phyloP scores from a whole-genome alignment of 1,284 basidiomycete species.

The Moniliella sp. region DNA sequence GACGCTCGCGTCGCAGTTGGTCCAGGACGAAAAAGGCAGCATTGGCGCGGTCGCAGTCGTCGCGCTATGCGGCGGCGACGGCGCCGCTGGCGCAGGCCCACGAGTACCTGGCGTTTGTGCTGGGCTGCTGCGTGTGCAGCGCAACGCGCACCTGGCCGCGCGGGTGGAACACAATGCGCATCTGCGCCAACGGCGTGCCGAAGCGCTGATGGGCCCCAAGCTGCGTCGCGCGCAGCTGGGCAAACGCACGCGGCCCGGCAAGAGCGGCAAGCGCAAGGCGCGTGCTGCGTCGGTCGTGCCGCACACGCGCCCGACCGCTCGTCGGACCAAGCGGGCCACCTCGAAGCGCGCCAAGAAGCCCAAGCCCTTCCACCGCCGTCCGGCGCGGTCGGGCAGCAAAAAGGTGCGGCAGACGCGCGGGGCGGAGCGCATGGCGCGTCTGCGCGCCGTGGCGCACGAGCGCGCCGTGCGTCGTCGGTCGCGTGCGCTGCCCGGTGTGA shows the following conservation, averaged over 20 bases:
- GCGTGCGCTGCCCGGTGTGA: constrained; percentile 24
- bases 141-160: constrained; percentile 18
- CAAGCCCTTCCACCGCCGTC: not conserved
- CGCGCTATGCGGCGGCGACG: constrained; percentile 25
- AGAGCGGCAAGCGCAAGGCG: too few relatives aligned
- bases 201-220: too few relatives aligned
- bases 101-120: constrained; percentile 25
- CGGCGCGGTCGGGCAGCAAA: not conserved
- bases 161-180: constrained; percentile 3
- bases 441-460: constrained; percentile 5
- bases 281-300: too few relatives aligned
- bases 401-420: not conserved
- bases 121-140: constrained; percentile 21
- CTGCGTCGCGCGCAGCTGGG: too few relatives aligned
- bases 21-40: constrained; percentile 28
- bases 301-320: too few relatives aligned
- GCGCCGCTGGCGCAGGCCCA: constrained; percentile 24
- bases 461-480: constrained; percentile 14
- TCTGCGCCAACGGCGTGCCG: not conserved
- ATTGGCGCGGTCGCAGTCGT: constrained; percentile 23
- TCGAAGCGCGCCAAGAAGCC: not conserved
- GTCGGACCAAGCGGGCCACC: too few relatives aligned
- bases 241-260: too few relatives aligned
- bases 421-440: not conserved
- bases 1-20: constrained; percentile 17